Percentiles rank a stretch among this genome's conserved stretches.
These are phyloP conservation scores for Monilinia fructicola DNA, from an alignment of 2,329 filamentous ascomycete genomes.

Conservation along the genomic window DNA sequence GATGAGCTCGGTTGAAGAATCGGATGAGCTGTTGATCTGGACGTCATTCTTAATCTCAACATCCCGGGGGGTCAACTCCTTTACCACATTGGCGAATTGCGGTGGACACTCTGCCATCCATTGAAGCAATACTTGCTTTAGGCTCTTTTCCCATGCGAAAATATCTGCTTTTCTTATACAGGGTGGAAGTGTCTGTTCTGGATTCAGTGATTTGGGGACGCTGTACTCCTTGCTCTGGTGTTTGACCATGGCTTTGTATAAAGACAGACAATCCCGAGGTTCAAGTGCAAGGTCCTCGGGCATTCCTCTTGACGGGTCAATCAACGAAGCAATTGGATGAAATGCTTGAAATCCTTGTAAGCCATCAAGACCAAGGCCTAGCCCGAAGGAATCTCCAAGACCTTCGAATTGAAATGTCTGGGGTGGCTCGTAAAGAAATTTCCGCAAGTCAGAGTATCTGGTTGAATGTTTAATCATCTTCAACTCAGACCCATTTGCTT, in stretches of 20 bases:
- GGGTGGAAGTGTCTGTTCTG: conserved; percentile 49
- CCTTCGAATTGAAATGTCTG: conserved; percentile 43
- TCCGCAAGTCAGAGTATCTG: conserved; percentile 76
- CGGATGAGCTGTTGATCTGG: conserved; percentile 24
- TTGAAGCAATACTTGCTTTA: conserved; percentile 57
- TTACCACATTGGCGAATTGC: conserved; percentile 47
- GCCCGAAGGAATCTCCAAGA: conserved; percentile 41
- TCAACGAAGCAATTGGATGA: conserved; percentile 64
- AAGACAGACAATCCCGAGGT: conserved; percentile 64
- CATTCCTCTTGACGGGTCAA: conserved; percentile 60
- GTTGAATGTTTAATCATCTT: conserved; percentile 67
- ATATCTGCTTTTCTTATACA: conserved; percentile 65
- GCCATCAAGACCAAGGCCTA: conserved; percentile 48
- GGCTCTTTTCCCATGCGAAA: conserved; percentile 59
- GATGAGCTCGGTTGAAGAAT: conserved; percentile 29
- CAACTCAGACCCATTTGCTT: conserved; percentile 60
- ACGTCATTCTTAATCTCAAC: conserved; percentile 20
- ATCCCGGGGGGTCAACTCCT: conserved; percentile 45
- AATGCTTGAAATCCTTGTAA: conserved; percentile 44
- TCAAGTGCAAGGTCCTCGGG: conserved; percentile 69
- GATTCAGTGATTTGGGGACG: conserved; percentile 52
- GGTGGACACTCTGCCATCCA: conserved; percentile 59
- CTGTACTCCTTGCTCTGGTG: conserved; percentile 53
- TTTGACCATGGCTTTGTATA: conserved; percentile 65
- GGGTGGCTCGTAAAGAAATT: conserved; percentile 64